These are phyloP conservation scores for Cystobasidium ongulense DNA, from an alignment of 768 basidiomycete genomes.

Conservation along the genomic window DNA sequence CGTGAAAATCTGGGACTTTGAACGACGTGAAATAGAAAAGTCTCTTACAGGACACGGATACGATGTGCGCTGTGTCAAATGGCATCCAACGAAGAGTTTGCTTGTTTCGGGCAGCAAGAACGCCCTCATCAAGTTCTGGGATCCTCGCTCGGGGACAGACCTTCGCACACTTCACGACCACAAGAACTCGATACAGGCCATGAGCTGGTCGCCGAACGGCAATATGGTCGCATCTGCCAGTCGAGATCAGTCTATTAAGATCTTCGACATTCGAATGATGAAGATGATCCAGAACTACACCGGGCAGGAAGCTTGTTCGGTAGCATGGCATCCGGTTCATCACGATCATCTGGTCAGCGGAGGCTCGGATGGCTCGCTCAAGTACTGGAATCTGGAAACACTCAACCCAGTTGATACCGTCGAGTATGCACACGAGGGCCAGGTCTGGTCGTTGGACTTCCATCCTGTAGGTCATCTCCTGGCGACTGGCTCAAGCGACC, in stretches of 20 bases:
- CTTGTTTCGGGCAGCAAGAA: conserved; percentile 94
- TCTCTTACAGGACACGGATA: conserved; percentile 91
- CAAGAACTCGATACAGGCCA: conserved; percentile 90
- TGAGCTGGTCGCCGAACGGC: conserved; percentile 89
- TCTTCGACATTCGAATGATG: conserved; percentile 97
- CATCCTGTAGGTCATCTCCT: conserved; percentile 94
- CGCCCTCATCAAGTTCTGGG: conserved; percentile 99
- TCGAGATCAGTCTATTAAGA: conserved; percentile 84
- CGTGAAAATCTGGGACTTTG: conserved; percentile 89
- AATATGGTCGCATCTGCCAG: conserved; percentile 89
- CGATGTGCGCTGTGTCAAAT: conserved; percentile 97
- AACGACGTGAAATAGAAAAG: conserved; percentile 79
- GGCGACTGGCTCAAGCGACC: conserved; percentile 90
- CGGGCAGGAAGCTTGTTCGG: conserved; percentile 89
- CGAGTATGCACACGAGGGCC: conserved; percentile 90
- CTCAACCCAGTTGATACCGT: conserved; percentile 55
- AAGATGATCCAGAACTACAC: conserved; percentile 85
- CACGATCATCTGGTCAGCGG: conserved; percentile 77
- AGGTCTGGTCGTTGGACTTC: conserved; percentile 85
- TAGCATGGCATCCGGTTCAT: conserved; percentile 94
- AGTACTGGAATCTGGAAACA: conserved; percentile 81
- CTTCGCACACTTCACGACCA: conserved; percentile 93
- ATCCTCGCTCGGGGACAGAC: conserved; percentile 82
- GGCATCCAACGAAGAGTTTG: conserved; percentile 95
- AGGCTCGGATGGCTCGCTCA: conserved; percentile 83